Evolutionary conservation across 2,329 filamentous ascomycete genomes (phyloP), one percentile per base, ranked within the genome.

Genomic region (Ophiostoma novo-ulmi): DNA sequence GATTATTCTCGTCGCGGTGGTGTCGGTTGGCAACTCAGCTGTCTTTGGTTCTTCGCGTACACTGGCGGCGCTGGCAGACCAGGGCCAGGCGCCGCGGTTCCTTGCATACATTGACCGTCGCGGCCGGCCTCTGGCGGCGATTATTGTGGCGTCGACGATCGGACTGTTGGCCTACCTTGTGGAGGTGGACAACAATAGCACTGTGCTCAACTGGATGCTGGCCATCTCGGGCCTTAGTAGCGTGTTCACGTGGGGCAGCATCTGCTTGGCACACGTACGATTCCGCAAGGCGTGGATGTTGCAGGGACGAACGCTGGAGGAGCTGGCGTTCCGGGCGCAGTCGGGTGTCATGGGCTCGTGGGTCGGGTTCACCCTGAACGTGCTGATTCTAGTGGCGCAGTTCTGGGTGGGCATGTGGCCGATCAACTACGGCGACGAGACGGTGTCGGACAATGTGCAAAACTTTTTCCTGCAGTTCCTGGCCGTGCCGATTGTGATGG

Each of bases 41-140:
- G 90, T 97, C 72, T 98, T 97, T 76, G 94, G 93, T 48, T 94
- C 92, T 35, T 96, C 92, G 1, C 89, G 94, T 75, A 97, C 94
- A 1, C 87, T 98, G 8, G 92, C 93, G 36, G 93, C 94, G 3
- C 86, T 97, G 1, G 93, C 94, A 64, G 93, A 97, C 78, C 93
- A 96, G 79, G 87, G 89, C 70, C 93, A 95, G 78, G 93, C 92
- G 0, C 93, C 94, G 8, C 85, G 82, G 73, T 83, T 94, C 74
- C 83, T 97, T 41, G 88, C 87, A 71, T 97, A 94, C 80, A 89
- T 95, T 76, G 94, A 94, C 81, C 89, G 90, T 67, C 87, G 89
- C 74, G 94, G 94, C 52, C 91, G 94, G 10, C 94, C 91, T 11
- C 84, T 96, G 6, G 85, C 89, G 63, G 88, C 92, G 68, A 94